These are phyloP conservation scores for Closterium sp. DNA, from an alignment of 139 green algal species.

Conservation along the genomic window DNA sequence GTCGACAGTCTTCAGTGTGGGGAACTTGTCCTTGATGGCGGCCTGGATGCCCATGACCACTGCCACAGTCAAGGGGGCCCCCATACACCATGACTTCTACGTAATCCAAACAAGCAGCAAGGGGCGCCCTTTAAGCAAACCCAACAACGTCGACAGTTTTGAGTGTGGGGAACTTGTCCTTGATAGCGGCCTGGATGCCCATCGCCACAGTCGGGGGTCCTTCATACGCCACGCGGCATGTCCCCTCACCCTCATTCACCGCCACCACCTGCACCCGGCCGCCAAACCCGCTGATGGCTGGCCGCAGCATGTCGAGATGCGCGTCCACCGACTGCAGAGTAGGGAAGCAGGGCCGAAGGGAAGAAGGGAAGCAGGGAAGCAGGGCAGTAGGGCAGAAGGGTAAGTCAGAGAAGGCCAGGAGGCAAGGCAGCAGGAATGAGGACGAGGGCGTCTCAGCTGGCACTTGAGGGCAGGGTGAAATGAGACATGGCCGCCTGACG, in stretches of 20 bases:
- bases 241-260: slow-evolving; percentile 53
- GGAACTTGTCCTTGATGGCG: slow-evolving; percentile 70
- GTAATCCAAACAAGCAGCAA: not conserved
- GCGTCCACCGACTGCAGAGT: slow-evolving; percentile 59
- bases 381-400: not conserved
- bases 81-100: slow-evolving; percentile 1
- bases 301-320: slow-evolving; percentile 80
- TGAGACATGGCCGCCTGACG: too few relatives aligned
- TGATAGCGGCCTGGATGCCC: slow-evolving; percentile 67
- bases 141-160: not conserved
- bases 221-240: slow-evolving; percentile 58
- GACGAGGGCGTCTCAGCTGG: too few relatives aligned
- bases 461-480: too few relatives aligned
- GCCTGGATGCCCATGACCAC: slow-evolving; percentile 58
- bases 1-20: not conserved
- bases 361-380: not conserved
- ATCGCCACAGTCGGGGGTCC: slow-evolving; percentile 48
- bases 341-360: not conserved
- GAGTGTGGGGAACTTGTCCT: slow-evolving; percentile 59
- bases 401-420: not conserved
- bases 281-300: slow-evolving; percentile 72
- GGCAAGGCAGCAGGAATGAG: too few relatives aligned
- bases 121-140: not conserved
- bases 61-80: slow-evolving; percentile 32
- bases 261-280: slow-evolving; percentile 73